Evolutionary conservation across 805 yeast genomes (phyloP).

Genomic region (Candida nanaspora): DNA sequence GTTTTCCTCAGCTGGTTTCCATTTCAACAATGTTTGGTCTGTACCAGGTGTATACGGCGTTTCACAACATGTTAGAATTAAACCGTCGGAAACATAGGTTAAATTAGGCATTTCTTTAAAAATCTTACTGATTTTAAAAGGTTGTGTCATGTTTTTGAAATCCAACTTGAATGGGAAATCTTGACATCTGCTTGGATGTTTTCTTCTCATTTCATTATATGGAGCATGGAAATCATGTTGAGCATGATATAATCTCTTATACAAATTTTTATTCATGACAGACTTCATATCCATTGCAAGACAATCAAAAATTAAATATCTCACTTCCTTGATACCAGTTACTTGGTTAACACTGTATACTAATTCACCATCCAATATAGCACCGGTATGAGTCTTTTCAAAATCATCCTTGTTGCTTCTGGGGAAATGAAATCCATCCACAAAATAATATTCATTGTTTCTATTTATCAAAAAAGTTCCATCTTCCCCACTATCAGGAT

Average conservation of each 20-base stretch:
- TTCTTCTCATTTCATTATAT: constrained; percentile 58
- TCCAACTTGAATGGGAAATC: constrained; percentile 80
- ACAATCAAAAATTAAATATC: constrained; percentile 88
- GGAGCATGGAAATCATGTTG: constrained; percentile 79
- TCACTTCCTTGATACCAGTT: constrained; percentile 53
- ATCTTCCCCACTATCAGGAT: constrained; percentile 68
- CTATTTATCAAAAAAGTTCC: constrained; percentile 86
- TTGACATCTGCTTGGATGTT: constrained; percentile 66
- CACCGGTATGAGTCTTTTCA: constrained; percentile 70
- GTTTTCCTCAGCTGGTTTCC: constrained; percentile 97
- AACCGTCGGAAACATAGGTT: constrained; percentile 89
- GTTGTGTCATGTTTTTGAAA: constrained; percentile 80
- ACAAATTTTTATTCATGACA: constrained; percentile 63
- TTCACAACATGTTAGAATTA: constrained; percentile 86
- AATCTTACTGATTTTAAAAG: constrained; percentile 72
- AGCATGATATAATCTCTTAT: constrained; percentile 81
- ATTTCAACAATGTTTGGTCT: constrained; percentile 76
- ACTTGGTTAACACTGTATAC: constrained; percentile 58
- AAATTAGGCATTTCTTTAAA: constrained; percentile 63
- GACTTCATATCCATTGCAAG: constrained; percentile 72
- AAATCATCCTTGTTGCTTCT: constrained; percentile 36
- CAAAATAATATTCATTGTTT: constrained; percentile 76
- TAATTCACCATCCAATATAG: constrained; percentile 90
- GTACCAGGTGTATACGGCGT: constrained; percentile 87
- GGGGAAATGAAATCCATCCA: constrained; percentile 85